A percentile compares a stretch with the other conserved stretches of the same genome.
Conservation (phyloP, 805 yeast genomes). For the Kazachstania martiniae region DNA sequence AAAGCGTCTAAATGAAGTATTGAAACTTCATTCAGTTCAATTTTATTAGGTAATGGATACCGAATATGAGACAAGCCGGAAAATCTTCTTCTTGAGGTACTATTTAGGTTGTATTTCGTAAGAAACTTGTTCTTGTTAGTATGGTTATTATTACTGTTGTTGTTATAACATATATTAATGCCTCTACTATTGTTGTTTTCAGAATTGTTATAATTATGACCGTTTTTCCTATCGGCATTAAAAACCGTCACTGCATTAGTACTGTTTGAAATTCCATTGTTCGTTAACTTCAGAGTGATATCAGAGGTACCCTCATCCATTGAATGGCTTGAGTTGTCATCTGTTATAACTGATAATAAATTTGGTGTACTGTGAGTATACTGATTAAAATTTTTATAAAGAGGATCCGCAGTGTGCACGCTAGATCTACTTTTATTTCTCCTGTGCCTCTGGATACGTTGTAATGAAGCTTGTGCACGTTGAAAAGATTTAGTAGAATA, state of each 20-base stretch:
- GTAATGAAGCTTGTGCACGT: conserved; percentile 54
- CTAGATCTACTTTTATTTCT: conserved; percentile 30
- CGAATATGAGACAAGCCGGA: conserved; percentile 12
- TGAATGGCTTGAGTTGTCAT: not conserved
- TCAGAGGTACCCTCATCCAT: not conserved
- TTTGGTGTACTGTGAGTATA: conserved; percentile 28
- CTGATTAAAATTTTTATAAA: conserved; percentile 14
- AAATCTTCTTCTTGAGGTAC: conserved; percentile 9
- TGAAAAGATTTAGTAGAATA: conserved; percentile 40
- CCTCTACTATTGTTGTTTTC: not conserved
- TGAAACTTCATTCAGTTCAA: conserved; percentile 30
- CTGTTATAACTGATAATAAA: conserved; percentile 14
- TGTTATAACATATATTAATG: too few relatives aligned
- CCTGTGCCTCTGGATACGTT: conserved; percentile 48
- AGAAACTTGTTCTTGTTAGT: too few relatives aligned
- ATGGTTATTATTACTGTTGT: too few relatives aligned
- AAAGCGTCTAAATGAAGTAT: conserved; percentile 38
- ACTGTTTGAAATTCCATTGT: too few relatives aligned
- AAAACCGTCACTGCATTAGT: too few relatives aligned
- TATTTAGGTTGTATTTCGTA: too few relatives aligned
- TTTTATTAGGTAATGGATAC: conserved; percentile 11
- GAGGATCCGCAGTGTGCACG: conserved; percentile 19
- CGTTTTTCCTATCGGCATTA: not conserved
- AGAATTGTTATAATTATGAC: not conserved
- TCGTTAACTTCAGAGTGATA: not conserved